Conservation (phyloP, 108 stramenopile genomes). For the Cyclotella distinguenda region DNA sequence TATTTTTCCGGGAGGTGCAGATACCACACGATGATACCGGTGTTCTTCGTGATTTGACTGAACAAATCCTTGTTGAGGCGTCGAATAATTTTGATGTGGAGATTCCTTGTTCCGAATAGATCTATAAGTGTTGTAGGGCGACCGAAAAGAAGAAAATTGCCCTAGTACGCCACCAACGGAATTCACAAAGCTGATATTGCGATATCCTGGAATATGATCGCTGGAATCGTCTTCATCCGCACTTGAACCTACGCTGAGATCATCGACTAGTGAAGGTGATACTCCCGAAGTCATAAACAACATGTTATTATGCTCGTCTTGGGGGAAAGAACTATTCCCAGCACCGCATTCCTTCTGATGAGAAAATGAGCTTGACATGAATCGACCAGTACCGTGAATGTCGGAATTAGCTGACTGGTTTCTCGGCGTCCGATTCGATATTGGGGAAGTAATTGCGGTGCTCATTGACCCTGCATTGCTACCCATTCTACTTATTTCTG, state of each 20-base stretch:
- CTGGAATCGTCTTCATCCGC: slow-evolving; percentile 12
- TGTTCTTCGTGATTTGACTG: slow-evolving; percentile 28
- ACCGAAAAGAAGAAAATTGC: slow-evolving; percentile 44
- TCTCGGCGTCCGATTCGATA: slow-evolving; percentile 42
- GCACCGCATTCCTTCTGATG: not conserved
- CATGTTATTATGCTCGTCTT: not conserved
- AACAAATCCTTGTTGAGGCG: slow-evolving; percentile 12
- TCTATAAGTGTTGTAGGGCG: not conserved
- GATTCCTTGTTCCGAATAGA: not conserved
- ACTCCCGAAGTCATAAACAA: slow-evolving; percentile 10
- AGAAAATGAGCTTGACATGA: no score
- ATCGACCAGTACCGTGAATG: no score
- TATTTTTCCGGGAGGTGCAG: slow-evolving; percentile 84
- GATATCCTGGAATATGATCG: slow-evolving; percentile 12
- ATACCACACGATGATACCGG: slow-evolving; percentile 80
- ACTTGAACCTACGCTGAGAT: slow-evolving; percentile 53
- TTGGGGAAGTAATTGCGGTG: slow-evolving; percentile 39
- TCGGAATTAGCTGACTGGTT: slow-evolving; percentile 10
- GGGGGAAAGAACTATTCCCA: not conserved
- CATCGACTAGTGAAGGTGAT: slow-evolving; percentile 46
- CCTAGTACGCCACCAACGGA: slow-evolving; percentile 80
- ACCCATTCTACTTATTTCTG: slow-evolving; percentile 18
- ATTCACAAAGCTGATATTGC: slow-evolving; percentile 54
- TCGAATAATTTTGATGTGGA: not conserved
- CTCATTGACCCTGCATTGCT: slow-evolving; percentile 42